Percentiles rank a stretch among this genome's conserved stretches.
phyloP scores from a whole-genome alignment of 768 basidiomycete species.

The Grammothele lineata region DNA sequence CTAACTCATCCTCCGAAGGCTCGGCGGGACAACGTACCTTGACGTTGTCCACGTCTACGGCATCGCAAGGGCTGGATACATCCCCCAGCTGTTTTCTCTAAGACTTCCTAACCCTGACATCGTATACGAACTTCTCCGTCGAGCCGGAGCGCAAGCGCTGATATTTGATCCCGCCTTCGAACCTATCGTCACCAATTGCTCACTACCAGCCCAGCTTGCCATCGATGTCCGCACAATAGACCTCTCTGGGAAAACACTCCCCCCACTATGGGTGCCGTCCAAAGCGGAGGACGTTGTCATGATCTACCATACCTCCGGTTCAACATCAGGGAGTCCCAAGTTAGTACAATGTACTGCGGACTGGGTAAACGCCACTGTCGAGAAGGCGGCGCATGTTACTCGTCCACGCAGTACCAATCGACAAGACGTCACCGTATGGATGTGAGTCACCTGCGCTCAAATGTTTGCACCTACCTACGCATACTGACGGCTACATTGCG shows the following conservation, averaged over 20 bases:
- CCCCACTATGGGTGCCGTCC: slow-evolving; percentile 34
- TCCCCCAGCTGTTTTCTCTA: slow-evolving; percentile 72
- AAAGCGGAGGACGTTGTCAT: slow-evolving; percentile 46
- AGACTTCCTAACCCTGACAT: slow-evolving; percentile 65
- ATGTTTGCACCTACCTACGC: too few species aligned
- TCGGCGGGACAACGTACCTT: slow-evolving; percentile 62
- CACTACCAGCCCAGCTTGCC: slow-evolving; percentile 46
- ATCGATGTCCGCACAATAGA: slow-evolving; percentile 36
- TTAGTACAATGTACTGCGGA: slow-evolving; percentile 66
- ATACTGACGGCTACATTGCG: slow-evolving; percentile 29
- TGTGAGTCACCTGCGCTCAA: too few species aligned
- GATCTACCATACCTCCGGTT: slow-evolving; percentile 79
- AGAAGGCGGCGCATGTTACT: slow-evolving; percentile 55
- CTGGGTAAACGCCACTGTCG: slow-evolving; percentile 58
- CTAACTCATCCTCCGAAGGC: slow-evolving; percentile 37
- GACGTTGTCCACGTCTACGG: slow-evolving; percentile 72
- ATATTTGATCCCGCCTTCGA: slow-evolving; percentile 59
- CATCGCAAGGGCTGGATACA: slow-evolving; percentile 64
- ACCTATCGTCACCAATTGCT: slow-evolving; percentile 38
- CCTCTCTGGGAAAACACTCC: slow-evolving; percentile 35
- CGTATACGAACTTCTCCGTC: slow-evolving; percentile 58
- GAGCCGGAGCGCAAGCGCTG: slow-evolving; percentile 55
- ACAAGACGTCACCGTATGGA: slow-evolving; percentile 69
- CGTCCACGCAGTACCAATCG: slow-evolving; percentile 43
- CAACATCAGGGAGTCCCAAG: slow-evolving; percentile 80